Evolutionary conservation across 2,329 filamentous ascomycete species (phyloP).

Genomic region (Penicillium sp.): DNA sequence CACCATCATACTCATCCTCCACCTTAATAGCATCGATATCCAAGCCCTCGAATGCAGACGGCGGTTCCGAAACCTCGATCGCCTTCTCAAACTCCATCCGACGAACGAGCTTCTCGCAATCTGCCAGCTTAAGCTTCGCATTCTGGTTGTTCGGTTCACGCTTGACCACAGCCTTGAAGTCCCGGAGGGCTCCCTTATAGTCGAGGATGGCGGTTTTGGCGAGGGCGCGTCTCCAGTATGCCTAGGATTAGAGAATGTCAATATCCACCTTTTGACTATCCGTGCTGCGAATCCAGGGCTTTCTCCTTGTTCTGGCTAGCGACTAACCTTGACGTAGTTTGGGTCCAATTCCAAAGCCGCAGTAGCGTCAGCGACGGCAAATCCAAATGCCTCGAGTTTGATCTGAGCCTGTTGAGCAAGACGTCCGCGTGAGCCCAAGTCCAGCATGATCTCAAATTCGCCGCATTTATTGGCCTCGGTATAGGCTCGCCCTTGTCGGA

Average conservation of each 20-base stretch:
- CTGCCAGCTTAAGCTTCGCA: constrained; percentile 85
- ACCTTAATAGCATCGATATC: constrained; percentile 85
- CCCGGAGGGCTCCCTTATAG: constrained; percentile 84
- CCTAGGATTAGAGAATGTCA: constrained; percentile 57
- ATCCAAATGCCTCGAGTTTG: constrained; percentile 93
- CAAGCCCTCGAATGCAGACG: constrained; percentile 87
- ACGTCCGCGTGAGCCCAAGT: constrained; percentile 2
- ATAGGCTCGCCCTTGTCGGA: constrained; percentile 27
- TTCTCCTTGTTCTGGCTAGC: constrained; percentile 12
- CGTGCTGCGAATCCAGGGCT: neutral
- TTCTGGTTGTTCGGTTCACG: constrained; percentile 88
- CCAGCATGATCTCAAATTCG: neutral
- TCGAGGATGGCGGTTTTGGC: constrained; percentile 90
- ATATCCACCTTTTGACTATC: neutral
- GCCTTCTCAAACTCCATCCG: constrained; percentile 91
- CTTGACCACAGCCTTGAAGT: constrained; percentile 89
- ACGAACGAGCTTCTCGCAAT: constrained; percentile 94
- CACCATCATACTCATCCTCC: constrained; percentile 85
- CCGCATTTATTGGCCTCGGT: constrained; percentile 17
- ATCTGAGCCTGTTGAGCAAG: constrained; percentile 73
- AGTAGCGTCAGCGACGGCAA: constrained; percentile 86
- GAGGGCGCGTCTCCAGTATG: constrained; percentile 91
- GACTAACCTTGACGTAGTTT: constrained; percentile 79
- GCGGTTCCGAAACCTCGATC: constrained; percentile 90
- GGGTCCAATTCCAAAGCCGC: constrained; percentile 91